Conservation (phyloP, 2,329 filamentous ascomycete species). For the Botrytis fragariae region DNA sequence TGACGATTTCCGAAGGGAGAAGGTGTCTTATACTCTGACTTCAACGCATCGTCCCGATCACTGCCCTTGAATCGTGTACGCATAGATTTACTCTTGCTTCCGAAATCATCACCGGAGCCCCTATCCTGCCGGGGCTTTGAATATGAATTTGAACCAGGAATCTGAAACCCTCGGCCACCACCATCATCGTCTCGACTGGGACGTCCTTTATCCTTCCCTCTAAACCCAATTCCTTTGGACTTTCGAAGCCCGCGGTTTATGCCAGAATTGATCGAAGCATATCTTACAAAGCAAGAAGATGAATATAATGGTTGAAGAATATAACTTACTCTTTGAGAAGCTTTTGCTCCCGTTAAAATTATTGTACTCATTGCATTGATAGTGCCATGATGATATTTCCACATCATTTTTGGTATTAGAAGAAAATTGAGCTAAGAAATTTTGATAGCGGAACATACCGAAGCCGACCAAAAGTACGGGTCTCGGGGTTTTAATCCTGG, state of each 20-base stretch:
- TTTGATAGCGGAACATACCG: conserved; percentile 14
- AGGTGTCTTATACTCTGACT: background rate
- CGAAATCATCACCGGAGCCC: background rate
- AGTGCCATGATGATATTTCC: background rate
- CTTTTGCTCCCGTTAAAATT: conserved; percentile 22
- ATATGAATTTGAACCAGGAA: background rate
- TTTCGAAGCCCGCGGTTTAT: conserved; percentile 65
- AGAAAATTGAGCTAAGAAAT: conserved; percentile 5
- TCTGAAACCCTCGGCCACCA: conserved; percentile 4
- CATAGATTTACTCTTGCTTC: conserved; percentile 1
- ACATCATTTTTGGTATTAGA: background rate
- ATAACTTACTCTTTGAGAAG: conserved; percentile 19
- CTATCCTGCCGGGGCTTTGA: background rate
- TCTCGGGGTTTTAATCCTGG: conserved; percentile 11
- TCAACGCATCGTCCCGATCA: background rate
- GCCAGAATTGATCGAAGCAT: conserved; percentile 62
- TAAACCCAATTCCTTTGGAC: conserved; percentile 42
- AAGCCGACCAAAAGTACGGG: background rate
- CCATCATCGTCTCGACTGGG: background rate
- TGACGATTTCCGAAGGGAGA: background rate
- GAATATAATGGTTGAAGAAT: conserved; percentile 16
- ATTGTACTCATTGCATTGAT: conserved; percentile 30
- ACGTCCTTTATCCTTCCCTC: conserved; percentile 26
- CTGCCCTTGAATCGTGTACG: background rate
- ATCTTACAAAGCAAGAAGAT: conserved; percentile 35